Evolutionary conservation across 129 eudicot genomes (phyloP).

Genomic region (Pittosporum tobira): DNA sequence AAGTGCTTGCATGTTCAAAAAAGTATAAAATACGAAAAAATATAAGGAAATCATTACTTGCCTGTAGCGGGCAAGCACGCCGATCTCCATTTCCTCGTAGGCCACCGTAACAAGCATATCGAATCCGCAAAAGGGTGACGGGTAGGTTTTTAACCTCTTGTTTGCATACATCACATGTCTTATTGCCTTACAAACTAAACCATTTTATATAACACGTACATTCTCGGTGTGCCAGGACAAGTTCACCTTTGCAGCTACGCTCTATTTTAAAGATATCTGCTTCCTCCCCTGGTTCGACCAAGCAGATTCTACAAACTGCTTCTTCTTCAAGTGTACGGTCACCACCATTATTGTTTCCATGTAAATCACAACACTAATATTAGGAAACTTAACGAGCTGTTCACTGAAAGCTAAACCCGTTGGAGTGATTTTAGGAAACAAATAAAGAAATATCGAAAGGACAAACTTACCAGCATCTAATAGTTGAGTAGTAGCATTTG

Average conservation of each 20-base stretch:
- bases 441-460: too few species aligned
- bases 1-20: too few species aligned
- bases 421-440: too few species aligned
- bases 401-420: too few species aligned
- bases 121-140: conserved; percentile 78
- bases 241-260: conserved; percentile 92
- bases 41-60: conserved; percentile 13
- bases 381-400: too few species aligned
- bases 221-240: conserved; percentile 84
- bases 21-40: too few species aligned
- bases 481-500: too few species aligned
- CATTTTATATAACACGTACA: conserved; percentile 92
- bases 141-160: conserved; percentile 88
- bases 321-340: conserved; percentile 84
- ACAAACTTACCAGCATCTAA: too few species aligned
- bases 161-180: conserved; percentile 92
- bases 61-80: conserved; percentile 55
- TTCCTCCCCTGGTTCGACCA: conserved; percentile 83
- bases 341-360: conserved; percentile 33
- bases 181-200: conserved; percentile 94
- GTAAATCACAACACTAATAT: conserved; percentile 35
- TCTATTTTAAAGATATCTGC: conserved; percentile 83
- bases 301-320: conserved; percentile 95
- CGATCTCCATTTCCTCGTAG: conserved; percentile 37
- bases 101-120: conserved; percentile 29